Evolutionary conservation across 352 stramenopile species (phyloP).

Genomic region (Pythium sp.): DNA sequence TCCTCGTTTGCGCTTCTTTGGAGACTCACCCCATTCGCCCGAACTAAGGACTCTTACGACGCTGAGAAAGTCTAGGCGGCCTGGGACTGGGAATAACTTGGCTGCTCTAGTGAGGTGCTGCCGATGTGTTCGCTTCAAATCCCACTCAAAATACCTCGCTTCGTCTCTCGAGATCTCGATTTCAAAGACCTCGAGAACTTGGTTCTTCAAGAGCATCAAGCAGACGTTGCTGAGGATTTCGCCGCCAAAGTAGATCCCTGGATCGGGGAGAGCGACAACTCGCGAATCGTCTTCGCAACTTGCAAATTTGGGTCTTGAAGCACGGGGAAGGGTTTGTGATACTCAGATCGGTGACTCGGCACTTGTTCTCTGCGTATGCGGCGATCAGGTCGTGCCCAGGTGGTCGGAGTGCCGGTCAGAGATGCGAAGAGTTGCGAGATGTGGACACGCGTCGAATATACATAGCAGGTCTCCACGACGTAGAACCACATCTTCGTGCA

Average conservation of each 20-base stretch:
- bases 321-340: not conserved
- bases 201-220: not conserved
- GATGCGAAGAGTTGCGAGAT: no score
- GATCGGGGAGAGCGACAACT: not conserved
- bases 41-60: not conserved
- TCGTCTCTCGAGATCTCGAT: not conserved
- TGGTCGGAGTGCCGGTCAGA: no score
- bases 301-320: not conserved
- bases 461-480: no score
- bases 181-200: not conserved
- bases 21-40: not conserved
- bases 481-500: no score
- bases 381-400: no score
- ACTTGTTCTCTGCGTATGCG: not conserved
- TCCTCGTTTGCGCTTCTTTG: not conserved
- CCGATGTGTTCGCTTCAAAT: not conserved
- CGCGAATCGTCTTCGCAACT: not conserved
- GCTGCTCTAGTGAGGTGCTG: not conserved
- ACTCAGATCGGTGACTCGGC: not conserved
- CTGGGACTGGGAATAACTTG: not conserved
- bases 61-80: not conserved
- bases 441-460: no score
- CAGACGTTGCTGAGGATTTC: not conserved
- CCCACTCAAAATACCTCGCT: not conserved
- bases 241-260: not conserved